Base-by-base conservation (phyloP, 345 rosid species). In the Lepidium sativum region DNA sequence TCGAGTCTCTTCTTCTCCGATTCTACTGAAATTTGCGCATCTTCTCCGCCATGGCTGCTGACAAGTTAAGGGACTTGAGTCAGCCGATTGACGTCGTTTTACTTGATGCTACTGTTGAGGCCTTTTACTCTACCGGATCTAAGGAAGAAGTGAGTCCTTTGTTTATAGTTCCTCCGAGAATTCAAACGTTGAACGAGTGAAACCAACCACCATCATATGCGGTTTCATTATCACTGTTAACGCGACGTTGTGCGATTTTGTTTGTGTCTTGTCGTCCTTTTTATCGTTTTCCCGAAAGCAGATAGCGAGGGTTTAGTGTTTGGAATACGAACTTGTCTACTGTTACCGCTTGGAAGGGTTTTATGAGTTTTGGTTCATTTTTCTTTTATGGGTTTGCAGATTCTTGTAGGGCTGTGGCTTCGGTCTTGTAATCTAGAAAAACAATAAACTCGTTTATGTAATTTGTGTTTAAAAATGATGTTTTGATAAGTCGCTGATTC, bases 111-210 rank as follows among this genome's bases (percentile, higher is more conserved):
- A 91, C 97, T 45, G 96, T 94, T 57, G 90, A 83, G 29, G 96
- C 99, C 61, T 94, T 94, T 81, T 94, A 86, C 35, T 84, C 92
- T 74, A 94, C 99, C 59, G 97, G 96, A 86, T 94, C 99, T 74
- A 94, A 94, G 67, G 95, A 91, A 32, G 97, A 90, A 90, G 99
- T 92, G 35, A 69, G 73, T 68, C 70, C 7, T 17, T 71, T 63
- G 32, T 29, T n/a, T 54, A 16, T 62, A 8, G 17, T 25, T 29
- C 37, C 18, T 60, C 37, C 0, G 64, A 7, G 14, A 45, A 8
- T 56, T 35, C 18, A 1, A 61, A 23, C 64, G 48, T 56, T 37
- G 48, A 56, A 25, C 40, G 39, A 67, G 13, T 23, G 6, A 23
- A 44, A 47, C 63, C 45, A 44, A 47, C 63, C 45, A 65, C 39